Base-by-base conservation (phyloP, 2,329 filamentous ascomycete genomes). In the Beauveria asiatica region DNA sequence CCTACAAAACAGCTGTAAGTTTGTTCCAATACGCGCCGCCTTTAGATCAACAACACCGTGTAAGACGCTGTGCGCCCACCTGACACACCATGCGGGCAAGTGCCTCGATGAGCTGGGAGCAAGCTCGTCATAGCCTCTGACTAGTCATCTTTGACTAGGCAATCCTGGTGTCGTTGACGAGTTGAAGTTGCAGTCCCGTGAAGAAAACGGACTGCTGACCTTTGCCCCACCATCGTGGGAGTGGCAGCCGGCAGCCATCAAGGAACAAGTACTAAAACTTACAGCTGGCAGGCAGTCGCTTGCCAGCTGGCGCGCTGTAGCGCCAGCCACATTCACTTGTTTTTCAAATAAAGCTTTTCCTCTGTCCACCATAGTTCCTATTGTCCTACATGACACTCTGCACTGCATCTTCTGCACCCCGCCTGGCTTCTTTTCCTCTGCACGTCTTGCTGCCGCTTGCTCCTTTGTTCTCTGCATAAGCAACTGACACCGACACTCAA, bases 1-100 rank as follows among this genome's bases (percentile, higher is more conserved):
- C 11, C 37, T 51, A 30, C 41, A 48, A 59, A 30, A 44, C 49
- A 54, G 21, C 27, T 59, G 57, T 54, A 48, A 59, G 57, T 48
- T 59, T 59, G 57, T 27, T 41, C 41, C 49, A 27, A 30, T 49
- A 59, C 50, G 27, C 39, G 25, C 25, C 16, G 37, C 16, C 39
- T 37, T 37, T 13, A 37, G 46, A 44, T 51, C 53, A 48, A 48
- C 42, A 48, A 37, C 13, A 48, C 49, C 33, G 57, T 59, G 49
- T 59, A 53, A 59, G 57, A 59, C 49, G 49, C 42, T 59, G 50
- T 53, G 49, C 49, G 42, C 49, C 57, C 57, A 59, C 57, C 41
- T 59, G 57, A 59, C 50, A 48, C 57, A 59, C 41, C 42, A 27
- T 44, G 25, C 39, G 46, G 57, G 57, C 57, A 21, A 54, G 42